These are phyloP conservation scores for Strigomonas oncopelti DNA, from an alignment of 208 protist genomes.

Conservation along the genomic window DNA sequence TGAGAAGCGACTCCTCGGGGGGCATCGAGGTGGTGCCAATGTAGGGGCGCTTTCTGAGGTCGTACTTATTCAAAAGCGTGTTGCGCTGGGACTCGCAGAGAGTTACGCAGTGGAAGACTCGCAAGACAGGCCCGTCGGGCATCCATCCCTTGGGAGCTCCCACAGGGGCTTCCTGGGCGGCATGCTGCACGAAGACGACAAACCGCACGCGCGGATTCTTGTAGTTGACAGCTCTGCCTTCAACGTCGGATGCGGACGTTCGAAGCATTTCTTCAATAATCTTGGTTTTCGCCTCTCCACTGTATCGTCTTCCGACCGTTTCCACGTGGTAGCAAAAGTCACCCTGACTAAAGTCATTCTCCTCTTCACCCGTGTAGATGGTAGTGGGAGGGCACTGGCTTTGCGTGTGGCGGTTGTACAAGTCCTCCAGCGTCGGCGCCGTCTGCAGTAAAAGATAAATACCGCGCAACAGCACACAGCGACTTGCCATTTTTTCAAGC, in stretches of 20 bases:
- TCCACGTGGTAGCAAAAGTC: conserved; percentile 60
- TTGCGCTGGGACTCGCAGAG: conserved; percentile 34
- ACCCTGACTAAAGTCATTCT: conserved; percentile 17
- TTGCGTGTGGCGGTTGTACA: conserved; percentile 19
- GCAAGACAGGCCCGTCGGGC: conserved; percentile 36
- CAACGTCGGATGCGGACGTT: conserved; percentile 9
- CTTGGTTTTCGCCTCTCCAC: conserved; percentile 36
- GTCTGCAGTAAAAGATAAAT: conserved; percentile 51
- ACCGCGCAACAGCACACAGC: conserved; percentile 46
- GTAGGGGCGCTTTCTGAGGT: conserved; percentile 85
- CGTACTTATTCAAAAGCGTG: conserved; percentile 62
- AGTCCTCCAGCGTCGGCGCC: conserved; percentile 36
- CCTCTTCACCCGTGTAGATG: conserved; percentile 29
- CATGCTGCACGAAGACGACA: conserved; percentile 62
- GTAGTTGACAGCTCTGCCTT: conserved; percentile 20
- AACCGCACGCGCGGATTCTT: conserved; percentile 26
- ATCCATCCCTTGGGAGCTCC: conserved; percentile 29
- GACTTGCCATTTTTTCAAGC: conserved; percentile 25
- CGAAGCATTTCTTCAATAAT: conserved; percentile 34
- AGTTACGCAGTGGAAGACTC: conserved; percentile 44
- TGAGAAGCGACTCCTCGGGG: conserved; percentile 90
- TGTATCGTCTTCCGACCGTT: conserved; percentile 71
- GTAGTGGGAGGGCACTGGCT: background rate
- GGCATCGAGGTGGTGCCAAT: conserved; percentile 96
- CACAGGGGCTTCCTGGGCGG: conserved; percentile 31